These are phyloP conservation scores for Aspergillus steynii DNA, from an alignment of 495 filamentous ascomycete genomes.

Conservation along the genomic window DNA sequence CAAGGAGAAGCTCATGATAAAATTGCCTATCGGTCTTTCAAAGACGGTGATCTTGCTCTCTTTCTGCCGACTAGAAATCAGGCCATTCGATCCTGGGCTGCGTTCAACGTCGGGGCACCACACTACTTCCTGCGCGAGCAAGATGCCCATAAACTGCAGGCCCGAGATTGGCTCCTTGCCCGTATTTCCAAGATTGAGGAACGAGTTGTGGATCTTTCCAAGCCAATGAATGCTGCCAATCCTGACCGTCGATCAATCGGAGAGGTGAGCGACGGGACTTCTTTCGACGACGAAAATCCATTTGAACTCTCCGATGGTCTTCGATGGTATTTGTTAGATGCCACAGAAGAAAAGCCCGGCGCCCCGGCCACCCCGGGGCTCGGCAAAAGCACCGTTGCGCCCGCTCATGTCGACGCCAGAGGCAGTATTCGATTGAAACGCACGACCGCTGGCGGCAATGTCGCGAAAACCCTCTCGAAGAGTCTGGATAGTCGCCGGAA, in stretches of 20 bases:
- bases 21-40: conserved; percentile 95
- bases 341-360: conserved; percentile 90
- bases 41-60: conserved; percentile 91
- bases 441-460: conserved; percentile 51
- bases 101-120: conserved; percentile 95
- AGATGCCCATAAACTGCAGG: conserved; percentile 78
- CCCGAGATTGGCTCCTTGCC: conserved; percentile 89
- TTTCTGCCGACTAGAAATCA: conserved; percentile 96
- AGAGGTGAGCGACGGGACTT: conserved; percentile 55
- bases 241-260: conserved; percentile 57
- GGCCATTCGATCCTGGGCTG: conserved; percentile 91
- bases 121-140: conserved; percentile 97
- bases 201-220: conserved; percentile 88
- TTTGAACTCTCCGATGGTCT: conserved; percentile 96
- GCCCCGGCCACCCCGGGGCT: conserved; percentile 88
- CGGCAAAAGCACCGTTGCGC: conserved; percentile 84
- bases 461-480: conserved; percentile 77
- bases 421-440: conserved; percentile 65
- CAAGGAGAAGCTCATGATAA: conserved; percentile 92
- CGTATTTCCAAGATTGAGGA: conserved; percentile 91
- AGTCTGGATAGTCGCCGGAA: conserved; percentile 88
- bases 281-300: conserved; percentile 92
- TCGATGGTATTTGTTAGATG: conserved; percentile 94
- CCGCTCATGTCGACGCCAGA: conserved; percentile 82
- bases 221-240: conserved; percentile 59